These are phyloP conservation scores for Tritrichomonas musculus DNA, from an alignment of 208 protist species.

Conservation along the genomic window DNA sequence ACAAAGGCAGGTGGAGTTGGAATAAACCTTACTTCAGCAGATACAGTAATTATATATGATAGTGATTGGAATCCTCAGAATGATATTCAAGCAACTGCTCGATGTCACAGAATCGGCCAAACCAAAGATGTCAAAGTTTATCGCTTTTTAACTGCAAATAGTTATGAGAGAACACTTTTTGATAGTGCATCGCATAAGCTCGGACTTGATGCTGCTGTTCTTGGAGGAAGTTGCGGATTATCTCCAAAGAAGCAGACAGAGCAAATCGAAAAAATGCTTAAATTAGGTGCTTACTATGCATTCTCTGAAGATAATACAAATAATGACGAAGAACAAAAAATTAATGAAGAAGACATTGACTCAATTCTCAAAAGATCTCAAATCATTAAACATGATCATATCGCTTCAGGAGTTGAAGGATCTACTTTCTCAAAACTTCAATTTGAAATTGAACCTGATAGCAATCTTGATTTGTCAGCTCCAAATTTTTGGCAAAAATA, in stretches of 20 bases:
- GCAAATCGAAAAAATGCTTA: conserved; percentile 41
- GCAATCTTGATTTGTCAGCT: neutral
- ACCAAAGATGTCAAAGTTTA: conserved; percentile 67
- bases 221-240: neutral
- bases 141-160: conserved; percentile 64
- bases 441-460: neutral
- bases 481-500: conserved; percentile 5
- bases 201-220: conserved; percentile 57
- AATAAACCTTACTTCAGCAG: conserved; percentile 55
- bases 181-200: conserved; percentile 66
- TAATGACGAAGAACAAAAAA: too few species aligned
- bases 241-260: neutral
- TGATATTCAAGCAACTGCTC: conserved; percentile 60
- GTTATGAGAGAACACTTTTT: conserved; percentile 73
- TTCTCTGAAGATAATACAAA: conserved; percentile 36
- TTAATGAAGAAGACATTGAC: conserved; percentile 29
- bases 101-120: conserved; percentile 94
- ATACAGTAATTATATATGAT: conserved; percentile 60
- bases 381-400: neutral
- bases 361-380: neutral
- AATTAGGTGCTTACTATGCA: conserved; percentile 39
- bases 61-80: conserved; percentile 59
- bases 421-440: neutral
- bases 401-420: neutral
- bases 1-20: conserved; percentile 51